A percentile compares a stretch with the other conserved stretches of the same genome.
Evolutionary conservation across 768 basidiomycete species (phyloP).

Genomic region (Kondoa subrosea): DNA sequence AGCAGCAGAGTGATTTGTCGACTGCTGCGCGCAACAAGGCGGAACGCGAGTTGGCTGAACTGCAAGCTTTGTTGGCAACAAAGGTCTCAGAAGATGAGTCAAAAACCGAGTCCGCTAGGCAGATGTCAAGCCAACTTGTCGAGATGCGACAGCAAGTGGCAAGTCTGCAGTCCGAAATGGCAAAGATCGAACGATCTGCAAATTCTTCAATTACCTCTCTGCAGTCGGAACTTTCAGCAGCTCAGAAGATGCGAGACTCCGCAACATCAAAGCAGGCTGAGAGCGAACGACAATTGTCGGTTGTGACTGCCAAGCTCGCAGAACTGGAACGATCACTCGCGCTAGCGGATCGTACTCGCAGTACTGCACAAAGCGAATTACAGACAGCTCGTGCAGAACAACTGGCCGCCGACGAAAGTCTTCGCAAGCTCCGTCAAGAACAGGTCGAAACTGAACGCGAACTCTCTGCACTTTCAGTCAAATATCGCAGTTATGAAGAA

Average conservation of each 20-base stretch:
- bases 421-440: constrained; percentile 40
- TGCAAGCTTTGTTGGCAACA: constrained; percentile 64
- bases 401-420: constrained; percentile 47
- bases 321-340: constrained; percentile 10
- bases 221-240: constrained; percentile 51
- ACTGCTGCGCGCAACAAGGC: constrained; percentile 43
- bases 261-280: constrained; percentile 40
- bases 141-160: constrained; percentile 50
- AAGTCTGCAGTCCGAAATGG: constrained; percentile 50
- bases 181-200: constrained; percentile 45
- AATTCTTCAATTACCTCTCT: constrained; percentile 55
- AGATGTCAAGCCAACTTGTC: constrained; percentile 66
- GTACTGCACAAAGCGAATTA: constrained; percentile 49
- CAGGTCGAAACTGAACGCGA: constrained; percentile 33
- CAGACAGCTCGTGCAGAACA: constrained; percentile 52
- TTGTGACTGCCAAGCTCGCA: constrained; percentile 38
- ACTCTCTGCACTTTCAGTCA: constrained; percentile 50
- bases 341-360: background rate
- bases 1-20: constrained; percentile 37
- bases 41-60: constrained; percentile 66
- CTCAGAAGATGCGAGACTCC: constrained; percentile 40
- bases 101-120: constrained; percentile 64
- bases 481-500: constrained; percentile 76
- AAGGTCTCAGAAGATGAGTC: constrained; percentile 74
- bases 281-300: constrained; percentile 44